Evolutionary conservation across 2,329 filamentous ascomycete genomes (phyloP), one percentile per base, ranked within the genome.

Genomic region (Hypoxylon sp.): DNA sequence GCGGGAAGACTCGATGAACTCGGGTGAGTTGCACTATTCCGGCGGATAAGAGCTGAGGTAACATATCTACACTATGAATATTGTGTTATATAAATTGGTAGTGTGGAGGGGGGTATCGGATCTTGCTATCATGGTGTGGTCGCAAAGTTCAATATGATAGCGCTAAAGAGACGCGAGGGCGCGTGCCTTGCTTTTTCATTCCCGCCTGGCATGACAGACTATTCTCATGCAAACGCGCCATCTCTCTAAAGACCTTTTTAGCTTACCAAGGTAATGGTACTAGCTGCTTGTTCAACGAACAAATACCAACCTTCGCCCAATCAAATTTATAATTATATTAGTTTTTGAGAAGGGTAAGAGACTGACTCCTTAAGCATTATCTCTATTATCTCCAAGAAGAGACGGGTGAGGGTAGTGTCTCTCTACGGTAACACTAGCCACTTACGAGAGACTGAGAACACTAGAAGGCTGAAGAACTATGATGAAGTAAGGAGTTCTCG

Each of bases 381-480:
- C 52, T 52, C 57, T 52, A 29, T 59, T 57, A 16, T 47, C 52
- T 52, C 57, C 52, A 34, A 34, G 19, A 14, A 12, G 21, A 46
- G 9, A 29, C 11, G 12, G n/a, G n/a, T 5, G 16, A 5, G 12
- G n/a, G n/a, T 5, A 12, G 16, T 52, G 7, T 7, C 9, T 48
- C 11, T 32, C 25, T 27, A 29, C 25, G 47, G 9, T 57, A 61
- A 61, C 51, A 32, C 30, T 14, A 23, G 23, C 53, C 25, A 47
- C 34, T 25, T 34, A 39, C n/a, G 16, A 48, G 39, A 29, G 16
- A 47, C 21, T 45, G 39, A 9, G 30, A 46, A 7, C 32, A 34
- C 23, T 7, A 45, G 45, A 68, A 55, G 54, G 65, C 66, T 68
- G 59, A 63, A 60, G 25, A 46, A 25, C 25, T 23, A 57, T 65